These are phyloP conservation scores for Bruguiera parviflora DNA, from an alignment of 345 rosid genomes.

Conservation along the genomic window DNA sequence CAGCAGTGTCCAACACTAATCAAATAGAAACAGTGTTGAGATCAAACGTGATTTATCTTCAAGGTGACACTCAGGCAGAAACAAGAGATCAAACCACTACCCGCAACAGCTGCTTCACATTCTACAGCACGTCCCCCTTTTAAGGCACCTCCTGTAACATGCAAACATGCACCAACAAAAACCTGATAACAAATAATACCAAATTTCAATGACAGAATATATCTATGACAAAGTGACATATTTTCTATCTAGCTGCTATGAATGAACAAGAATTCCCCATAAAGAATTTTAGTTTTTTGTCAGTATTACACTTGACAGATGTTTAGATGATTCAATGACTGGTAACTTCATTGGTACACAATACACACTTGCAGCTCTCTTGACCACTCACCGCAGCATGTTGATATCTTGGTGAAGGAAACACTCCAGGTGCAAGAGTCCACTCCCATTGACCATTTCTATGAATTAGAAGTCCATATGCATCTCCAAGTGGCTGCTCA, in stretches of 20 bases:
- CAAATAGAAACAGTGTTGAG: slow-evolving; percentile 11
- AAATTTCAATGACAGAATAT: slow-evolving; percentile 1
- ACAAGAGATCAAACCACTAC: slow-evolving; percentile 35
- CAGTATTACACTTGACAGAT: no score
- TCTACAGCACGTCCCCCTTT: slow-evolving; percentile 88
- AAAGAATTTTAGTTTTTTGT: slow-evolving; percentile 9
- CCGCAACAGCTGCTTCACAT: slow-evolving; percentile 87
- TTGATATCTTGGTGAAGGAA: slow-evolving; percentile 96
- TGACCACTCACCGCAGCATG: slow-evolving; percentile 78
- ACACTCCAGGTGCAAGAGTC: slow-evolving; percentile 98
- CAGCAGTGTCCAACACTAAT: slow-evolving; percentile 93
- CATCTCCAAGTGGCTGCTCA: slow-evolving; percentile 90
- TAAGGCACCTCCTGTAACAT: slow-evolving; percentile 88
- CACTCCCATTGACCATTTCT: slow-evolving; percentile 99
- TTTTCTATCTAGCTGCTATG: neutral
- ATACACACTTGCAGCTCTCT: neutral
- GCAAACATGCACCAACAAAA: slow-evolving; percentile 93
- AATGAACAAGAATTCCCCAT: neutral
- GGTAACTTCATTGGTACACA: neutral
- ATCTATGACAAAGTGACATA: neutral
- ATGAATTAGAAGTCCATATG: slow-evolving; percentile 96
- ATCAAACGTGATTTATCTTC: neutral
- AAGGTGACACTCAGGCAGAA: slow-evolving; percentile 2
- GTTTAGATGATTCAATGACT: no score
- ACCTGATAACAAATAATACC: slow-evolving; percentile 48